phyloP scores from a whole-genome alignment of 2,329 filamentous ascomycete species.

The Camillea tinctor region DNA sequence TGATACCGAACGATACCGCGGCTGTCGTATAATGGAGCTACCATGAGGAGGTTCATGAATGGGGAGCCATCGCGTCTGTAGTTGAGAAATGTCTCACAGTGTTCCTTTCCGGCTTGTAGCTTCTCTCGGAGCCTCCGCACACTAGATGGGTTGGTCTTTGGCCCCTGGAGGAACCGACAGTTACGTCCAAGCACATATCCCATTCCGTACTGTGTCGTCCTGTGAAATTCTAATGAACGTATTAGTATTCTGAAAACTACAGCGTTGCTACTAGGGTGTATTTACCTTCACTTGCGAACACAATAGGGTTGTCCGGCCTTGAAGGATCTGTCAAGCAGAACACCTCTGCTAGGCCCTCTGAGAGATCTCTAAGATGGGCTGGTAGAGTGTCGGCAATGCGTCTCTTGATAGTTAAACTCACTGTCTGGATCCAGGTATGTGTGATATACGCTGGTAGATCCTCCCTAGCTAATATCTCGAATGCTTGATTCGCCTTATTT shows the following conservation, averaged over 20 bases:
- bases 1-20: constrained; percentile 65
- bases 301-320: constrained; percentile 70
- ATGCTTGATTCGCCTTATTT: constrained; percentile 62
- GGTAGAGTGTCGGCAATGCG: constrained; percentile 68
- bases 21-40: constrained; percentile 68
- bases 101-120: constrained; percentile 62
- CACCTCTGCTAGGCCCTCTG: constrained; percentile 72
- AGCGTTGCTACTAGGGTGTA: neutral
- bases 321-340: constrained; percentile 77
- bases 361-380: constrained; percentile 62
- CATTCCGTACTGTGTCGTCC: constrained; percentile 73
- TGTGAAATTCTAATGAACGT: constrained; percentile 60
- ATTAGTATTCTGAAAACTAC: constrained; percentile 9
- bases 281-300: constrained; percentile 75
- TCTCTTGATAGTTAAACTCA: constrained; percentile 66
- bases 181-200: constrained; percentile 73
- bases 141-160: constrained; percentile 64
- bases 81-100: constrained; percentile 73
- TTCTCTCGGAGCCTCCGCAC: constrained; percentile 62
- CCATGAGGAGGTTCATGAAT: constrained; percentile 75
- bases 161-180: constrained; percentile 76
- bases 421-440: constrained; percentile 65
- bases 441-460: constrained; percentile 73
- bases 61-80: constrained; percentile 75
- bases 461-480: constrained; percentile 62